A percentile compares a stretch with the other conserved stretches of the same genome.
Evolutionary conservation across 345 rosid species (phyloP).

Genomic region (Salix caprea): DNA sequence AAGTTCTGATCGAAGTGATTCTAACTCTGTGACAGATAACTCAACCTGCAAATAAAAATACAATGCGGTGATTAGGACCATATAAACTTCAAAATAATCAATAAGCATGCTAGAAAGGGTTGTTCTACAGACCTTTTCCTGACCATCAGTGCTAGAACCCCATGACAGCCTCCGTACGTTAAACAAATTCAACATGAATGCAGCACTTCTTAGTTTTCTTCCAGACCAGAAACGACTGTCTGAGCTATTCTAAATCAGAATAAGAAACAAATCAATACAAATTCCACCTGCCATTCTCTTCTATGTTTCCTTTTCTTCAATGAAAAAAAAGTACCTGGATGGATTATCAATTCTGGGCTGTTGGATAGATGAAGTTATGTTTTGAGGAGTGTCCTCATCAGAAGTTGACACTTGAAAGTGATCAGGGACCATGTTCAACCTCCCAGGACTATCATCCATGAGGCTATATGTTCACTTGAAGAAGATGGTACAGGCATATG

Average conservation of each 20-base stretch:
- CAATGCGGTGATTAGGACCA: constrained; percentile 7
- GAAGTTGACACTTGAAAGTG: constrained; percentile 61
- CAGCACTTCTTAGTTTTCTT: constrained; percentile 51
- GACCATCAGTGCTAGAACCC: constrained; percentile 53
- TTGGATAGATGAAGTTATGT: constrained; percentile 37
- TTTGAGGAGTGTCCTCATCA: constrained; percentile 29
- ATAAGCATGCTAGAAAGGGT: constrained; percentile 6
- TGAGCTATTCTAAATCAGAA: constrained; percentile 59
- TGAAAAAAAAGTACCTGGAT: constrained; percentile 36
- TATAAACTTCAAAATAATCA: constrained; percentile 1
- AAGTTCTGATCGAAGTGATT: constrained; percentile 72
- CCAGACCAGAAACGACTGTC: constrained; percentile 36
- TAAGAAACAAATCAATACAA: constrained; percentile 24
- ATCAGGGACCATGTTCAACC: constrained; percentile 57
- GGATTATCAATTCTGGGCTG: constrained; percentile 35
- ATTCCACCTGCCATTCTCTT: background rate
- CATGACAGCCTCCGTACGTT: constrained; percentile 68
- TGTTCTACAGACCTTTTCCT: constrained; percentile 58
- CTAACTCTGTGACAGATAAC: constrained; percentile 66
- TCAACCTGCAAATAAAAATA: constrained; percentile 48
- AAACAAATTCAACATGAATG: constrained; percentile 71
- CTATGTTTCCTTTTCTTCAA: background rate
- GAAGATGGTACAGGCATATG: constrained; percentile 7
- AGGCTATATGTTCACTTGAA: constrained; percentile 25
- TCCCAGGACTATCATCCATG: constrained; percentile 73